Conservation (phyloP, 2,329 filamentous ascomycete genomes). For the Seiridium cupressi region DNA sequence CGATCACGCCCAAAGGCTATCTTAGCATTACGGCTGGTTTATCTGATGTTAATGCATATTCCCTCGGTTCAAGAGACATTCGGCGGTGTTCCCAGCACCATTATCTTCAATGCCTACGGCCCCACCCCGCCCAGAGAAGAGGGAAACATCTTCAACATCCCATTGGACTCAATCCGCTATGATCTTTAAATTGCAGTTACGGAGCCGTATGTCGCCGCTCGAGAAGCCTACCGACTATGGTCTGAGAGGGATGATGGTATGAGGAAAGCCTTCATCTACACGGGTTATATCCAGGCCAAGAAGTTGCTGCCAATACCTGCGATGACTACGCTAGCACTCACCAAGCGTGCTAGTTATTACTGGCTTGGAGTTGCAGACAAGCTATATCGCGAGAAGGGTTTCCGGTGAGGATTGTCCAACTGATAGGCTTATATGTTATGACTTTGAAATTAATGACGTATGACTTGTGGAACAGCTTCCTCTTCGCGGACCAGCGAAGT, state of each 20-base stretch:
- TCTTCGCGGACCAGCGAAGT: slow-evolving; percentile 3
- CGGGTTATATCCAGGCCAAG: background rate
- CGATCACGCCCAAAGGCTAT: background rate
- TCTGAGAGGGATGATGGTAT: background rate
- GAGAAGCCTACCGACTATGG: slow-evolving; percentile 6
- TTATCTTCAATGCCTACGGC: slow-evolving; percentile 2
- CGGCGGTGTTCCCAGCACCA: background rate
- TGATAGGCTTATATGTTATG: no score
- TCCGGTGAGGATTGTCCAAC: background rate
- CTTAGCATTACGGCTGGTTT: background rate
- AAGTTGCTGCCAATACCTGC: background rate
- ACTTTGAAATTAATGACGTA: background rate
- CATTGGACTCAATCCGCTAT: background rate
- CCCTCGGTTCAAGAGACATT: background rate
- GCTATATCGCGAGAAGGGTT: slow-evolving; percentile 3
- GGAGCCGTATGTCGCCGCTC: slow-evolving; percentile 1
- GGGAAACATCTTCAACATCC: slow-evolving; percentile 4
- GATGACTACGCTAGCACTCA: background rate
- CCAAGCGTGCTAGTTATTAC: slow-evolving; percentile 1
- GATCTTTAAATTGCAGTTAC: slow-evolving; percentile 1
- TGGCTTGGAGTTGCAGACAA: slow-evolving; percentile 5
- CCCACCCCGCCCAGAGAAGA: background rate
- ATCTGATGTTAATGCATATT: background rate
- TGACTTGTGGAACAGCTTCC: background rate
- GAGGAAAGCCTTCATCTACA: slow-evolving; percentile 4